These are phyloP conservation scores for Coemansia sp. DNA, from an alignment of 192 early-diverging fungal genomes.

Conservation along the genomic window DNA sequence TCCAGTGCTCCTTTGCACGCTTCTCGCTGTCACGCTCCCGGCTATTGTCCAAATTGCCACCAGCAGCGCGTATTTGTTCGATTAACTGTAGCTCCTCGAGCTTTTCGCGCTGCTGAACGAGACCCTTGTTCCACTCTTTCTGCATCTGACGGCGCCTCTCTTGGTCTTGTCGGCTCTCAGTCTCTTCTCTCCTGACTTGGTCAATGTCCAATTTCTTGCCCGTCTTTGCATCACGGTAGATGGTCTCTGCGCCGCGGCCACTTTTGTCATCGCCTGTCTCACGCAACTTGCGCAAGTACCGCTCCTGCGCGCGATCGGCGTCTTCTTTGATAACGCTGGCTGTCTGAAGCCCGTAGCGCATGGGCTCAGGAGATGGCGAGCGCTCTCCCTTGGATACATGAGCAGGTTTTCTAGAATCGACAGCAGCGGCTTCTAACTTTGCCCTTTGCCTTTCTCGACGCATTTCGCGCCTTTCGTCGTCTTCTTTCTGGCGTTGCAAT, in stretches of 20 bases:
- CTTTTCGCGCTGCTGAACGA: conserved; percentile 60
- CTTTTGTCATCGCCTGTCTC: conserved; percentile 15
- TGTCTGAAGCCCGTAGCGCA: conserved; percentile 49
- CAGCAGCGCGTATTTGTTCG: conserved; percentile 36
- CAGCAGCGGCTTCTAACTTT: conserved; percentile 6
- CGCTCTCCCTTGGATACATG: background rate
- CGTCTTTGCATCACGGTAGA: conserved; percentile 64
- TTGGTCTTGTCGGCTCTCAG: conserved; percentile 28
- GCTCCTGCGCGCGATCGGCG: conserved; percentile 25
- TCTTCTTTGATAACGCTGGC: conserved; percentile 34
- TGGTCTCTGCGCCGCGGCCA: conserved; percentile 55
- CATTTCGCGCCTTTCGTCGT: conserved; percentile 13
- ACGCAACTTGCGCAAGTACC: conserved; percentile 32
- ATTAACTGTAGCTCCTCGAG: conserved; percentile 24
- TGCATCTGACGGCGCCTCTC: conserved; percentile 50
- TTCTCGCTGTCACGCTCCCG: conserved; percentile 54
- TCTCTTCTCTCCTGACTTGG: conserved; percentile 43
- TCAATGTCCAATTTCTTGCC: conserved; percentile 62
- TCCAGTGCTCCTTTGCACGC: conserved; percentile 62
- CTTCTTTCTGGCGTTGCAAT: conserved; percentile 17
- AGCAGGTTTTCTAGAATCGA: background rate
- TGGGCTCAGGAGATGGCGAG: conserved; percentile 13
- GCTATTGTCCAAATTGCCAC: conserved; percentile 57
- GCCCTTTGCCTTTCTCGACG: conserved; percentile 9
- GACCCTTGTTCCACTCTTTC: conserved; percentile 64